phyloP scores from a whole-genome alignment of 2,329 filamentous ascomycete genomes.

The Colletotrichum tropicicola region DNA sequence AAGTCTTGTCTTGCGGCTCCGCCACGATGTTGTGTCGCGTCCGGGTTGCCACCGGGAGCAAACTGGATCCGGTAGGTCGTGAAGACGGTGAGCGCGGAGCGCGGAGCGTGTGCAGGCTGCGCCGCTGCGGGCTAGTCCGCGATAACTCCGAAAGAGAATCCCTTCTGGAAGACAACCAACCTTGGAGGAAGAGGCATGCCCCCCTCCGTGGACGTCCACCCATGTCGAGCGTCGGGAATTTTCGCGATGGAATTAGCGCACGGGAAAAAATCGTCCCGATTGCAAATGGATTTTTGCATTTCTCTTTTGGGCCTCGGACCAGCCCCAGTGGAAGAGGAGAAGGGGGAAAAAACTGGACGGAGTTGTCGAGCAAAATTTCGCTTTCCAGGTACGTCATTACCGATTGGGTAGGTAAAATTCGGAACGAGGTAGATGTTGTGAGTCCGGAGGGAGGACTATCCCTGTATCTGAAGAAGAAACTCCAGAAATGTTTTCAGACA shows the following conservation, averaged over 20 bases:
- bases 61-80: slow-evolving; percentile 7
- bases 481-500: slow-evolving; percentile 12
- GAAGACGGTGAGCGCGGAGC: no score
- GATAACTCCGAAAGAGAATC: neutral
- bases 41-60: slow-evolving; percentile 2
- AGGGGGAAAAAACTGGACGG: neutral
- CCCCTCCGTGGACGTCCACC: neutral
- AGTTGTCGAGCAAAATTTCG: slow-evolving; percentile 2
- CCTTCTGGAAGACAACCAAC: no score
- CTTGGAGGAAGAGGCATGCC: neutral
- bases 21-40: slow-evolving; percentile 3
- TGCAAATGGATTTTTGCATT: neutral
- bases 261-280: neutral
- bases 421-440: neutral
- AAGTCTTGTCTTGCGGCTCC: slow-evolving; percentile 1
- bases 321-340: neutral
- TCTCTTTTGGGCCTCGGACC: neutral
- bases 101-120: no score
- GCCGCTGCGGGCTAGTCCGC: neutral
- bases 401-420: slow-evolving; percentile 17
- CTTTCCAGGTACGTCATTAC: slow-evolving; percentile 8
- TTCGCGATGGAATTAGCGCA: slow-evolving; percentile 13
- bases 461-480: slow-evolving; percentile 6
- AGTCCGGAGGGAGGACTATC: neutral
- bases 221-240: slow-evolving; percentile 2